phyloP scores from a whole-genome alignment of 1,139 yeast genomes.

The Kodamaea ohmeri region DNA sequence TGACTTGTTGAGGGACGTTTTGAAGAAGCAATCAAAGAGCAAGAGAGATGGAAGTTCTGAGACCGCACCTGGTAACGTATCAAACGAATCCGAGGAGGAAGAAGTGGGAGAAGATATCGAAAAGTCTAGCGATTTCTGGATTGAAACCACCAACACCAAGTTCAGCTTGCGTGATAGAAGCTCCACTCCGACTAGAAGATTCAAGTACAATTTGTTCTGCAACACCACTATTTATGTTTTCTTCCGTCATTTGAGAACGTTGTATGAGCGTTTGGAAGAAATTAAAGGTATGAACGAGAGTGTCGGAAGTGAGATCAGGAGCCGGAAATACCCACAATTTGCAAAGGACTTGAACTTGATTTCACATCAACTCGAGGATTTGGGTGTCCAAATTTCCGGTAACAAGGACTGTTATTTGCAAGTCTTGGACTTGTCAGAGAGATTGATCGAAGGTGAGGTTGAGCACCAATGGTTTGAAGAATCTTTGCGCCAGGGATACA shows the following conservation, averaged over 20 bases:
- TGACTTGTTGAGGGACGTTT: constrained; percentile 71
- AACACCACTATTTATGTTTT: constrained; percentile 91
- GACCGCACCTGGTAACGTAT: constrained; percentile 25
- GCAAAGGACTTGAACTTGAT: constrained; percentile 84
- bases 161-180: constrained; percentile 25
- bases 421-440: constrained; percentile 66
- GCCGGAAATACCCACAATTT: constrained; percentile 70
- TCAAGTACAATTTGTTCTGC: constrained; percentile 74
- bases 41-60: constrained; percentile 39
- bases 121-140: constrained; percentile 68
- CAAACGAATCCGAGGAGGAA: constrained; percentile 29
- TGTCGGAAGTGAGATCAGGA: constrained; percentile 69
- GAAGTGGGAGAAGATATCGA: constrained; percentile 43
- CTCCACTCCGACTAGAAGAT: constrained; percentile 29
- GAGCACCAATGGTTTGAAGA: constrained; percentile 98
- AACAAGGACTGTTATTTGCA: constrained; percentile 73
- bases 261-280: constrained; percentile 77
- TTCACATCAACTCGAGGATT: constrained; percentile 76
- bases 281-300: constrained; percentile 64
- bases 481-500: constrained; percentile 88
- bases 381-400: constrained; percentile 72
- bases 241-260: constrained; percentile 78
- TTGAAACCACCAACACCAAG: constrained; percentile 44
- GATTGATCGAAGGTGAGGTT: constrained; percentile 82
- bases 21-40: constrained; percentile 61